Evolutionary conservation across 352 stramenopile genomes (phyloP).

Genomic region (Globisporangium perplexum): DNA sequence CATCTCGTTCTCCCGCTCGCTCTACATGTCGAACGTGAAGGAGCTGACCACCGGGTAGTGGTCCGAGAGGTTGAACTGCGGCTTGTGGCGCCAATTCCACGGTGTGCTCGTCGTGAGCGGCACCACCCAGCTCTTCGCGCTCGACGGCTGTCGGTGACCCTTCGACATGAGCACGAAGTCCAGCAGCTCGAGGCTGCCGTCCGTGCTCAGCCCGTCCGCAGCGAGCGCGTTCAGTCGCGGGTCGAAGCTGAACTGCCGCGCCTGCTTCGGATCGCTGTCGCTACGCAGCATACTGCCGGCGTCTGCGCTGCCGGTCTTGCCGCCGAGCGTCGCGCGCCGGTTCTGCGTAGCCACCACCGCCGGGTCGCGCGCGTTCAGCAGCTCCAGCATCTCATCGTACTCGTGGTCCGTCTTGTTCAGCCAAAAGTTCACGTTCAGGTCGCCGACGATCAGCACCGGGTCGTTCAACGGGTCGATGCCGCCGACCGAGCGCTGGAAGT

Average conservation of each 20-base stretch:
- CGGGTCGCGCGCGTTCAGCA: conserved; percentile 52
- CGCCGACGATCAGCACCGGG: conserved; percentile 52
- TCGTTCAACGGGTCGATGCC: conserved; percentile 56
- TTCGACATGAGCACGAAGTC: conserved; percentile 70
- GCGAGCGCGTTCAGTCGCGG: conserved; percentile 60
- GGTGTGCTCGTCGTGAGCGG: conserved; percentile 41
- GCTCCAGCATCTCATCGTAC: conserved; percentile 76
- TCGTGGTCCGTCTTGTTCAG: conserved; percentile 65
- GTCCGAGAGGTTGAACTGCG: conserved; percentile 72
- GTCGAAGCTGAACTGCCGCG: conserved; percentile 65
- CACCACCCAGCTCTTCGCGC: conserved; percentile 53
- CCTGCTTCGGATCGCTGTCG: conserved; percentile 25
- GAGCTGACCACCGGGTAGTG: conserved; percentile 70
- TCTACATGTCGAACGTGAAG: conserved; percentile 72
- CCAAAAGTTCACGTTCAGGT: conserved; percentile 78
- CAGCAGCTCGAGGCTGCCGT: conserved; percentile 65
- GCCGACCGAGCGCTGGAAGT: conserved; percentile 43
- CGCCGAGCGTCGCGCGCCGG: not conserved
- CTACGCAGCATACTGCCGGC: not conserved
- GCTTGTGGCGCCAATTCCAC: conserved; percentile 55
- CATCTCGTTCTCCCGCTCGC: not conserved
- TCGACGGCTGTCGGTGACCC: conserved; percentile 44
- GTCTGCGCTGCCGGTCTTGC: not conserved
- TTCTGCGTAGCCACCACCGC: conserved; percentile 20
- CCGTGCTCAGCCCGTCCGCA: conserved; percentile 57